Evolutionary conservation across 1,139 yeast genomes (phyloP).

Genomic region (Hanseniaspora gamundiae): DNA sequence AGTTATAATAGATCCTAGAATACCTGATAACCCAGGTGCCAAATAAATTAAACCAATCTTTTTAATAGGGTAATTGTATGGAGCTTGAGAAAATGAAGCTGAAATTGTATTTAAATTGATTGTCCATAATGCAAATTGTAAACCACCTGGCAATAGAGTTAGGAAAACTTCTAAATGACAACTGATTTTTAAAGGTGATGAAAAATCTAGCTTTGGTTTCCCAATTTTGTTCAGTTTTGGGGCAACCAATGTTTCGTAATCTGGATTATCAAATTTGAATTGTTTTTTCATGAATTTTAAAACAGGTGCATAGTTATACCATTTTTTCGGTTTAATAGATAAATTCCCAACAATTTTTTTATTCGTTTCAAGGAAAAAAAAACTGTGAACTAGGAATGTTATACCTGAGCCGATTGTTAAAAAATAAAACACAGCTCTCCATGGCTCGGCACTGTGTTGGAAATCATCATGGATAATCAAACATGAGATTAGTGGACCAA

Average conservation of each 20-base stretch:
- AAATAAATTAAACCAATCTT: slow-evolving; percentile 53
- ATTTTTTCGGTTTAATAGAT: slow-evolving; percentile 34
- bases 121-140: slow-evolving; percentile 62
- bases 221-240: background rate
- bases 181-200: slow-evolving; percentile 28
- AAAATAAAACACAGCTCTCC: slow-evolving; percentile 75
- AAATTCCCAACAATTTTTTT: slow-evolving; percentile 60
- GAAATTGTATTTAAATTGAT: slow-evolving; percentile 54
- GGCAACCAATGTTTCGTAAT: slow-evolving; percentile 22
- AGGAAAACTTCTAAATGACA: slow-evolving; percentile 34
- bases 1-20: slow-evolving; percentile 36
- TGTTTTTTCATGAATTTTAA: slow-evolving; percentile 5
- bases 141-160: slow-evolving; percentile 40
- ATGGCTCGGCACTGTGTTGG: slow-evolving; percentile 17
- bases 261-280: slow-evolving; percentile 17
- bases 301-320: slow-evolving; percentile 35
- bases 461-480: slow-evolving; percentile 41
- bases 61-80: slow-evolving; percentile 38
- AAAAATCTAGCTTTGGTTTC: slow-evolving; percentile 1
- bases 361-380: slow-evolving; percentile 55
- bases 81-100: slow-evolving; percentile 31
- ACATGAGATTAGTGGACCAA: slow-evolving; percentile 62
- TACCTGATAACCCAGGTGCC: slow-evolving; percentile 44
- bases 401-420: slow-evolving; percentile 47
- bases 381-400: slow-evolving; percentile 19